These are phyloP conservation scores for Cicer judaicum DNA, from an alignment of 306 rosid genomes.

Conservation along the genomic window DNA sequence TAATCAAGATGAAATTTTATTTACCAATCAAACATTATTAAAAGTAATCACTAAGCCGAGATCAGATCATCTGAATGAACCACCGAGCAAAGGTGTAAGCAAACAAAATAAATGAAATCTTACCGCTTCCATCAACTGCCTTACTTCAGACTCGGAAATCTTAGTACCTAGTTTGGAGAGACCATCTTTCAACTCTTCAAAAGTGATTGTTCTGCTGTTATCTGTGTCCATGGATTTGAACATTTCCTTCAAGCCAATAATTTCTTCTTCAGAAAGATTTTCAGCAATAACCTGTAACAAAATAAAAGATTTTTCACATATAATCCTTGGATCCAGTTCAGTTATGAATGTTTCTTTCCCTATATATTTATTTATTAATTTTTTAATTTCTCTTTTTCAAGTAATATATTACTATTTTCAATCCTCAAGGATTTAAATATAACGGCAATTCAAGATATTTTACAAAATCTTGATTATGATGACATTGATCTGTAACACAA, in stretches of 20 bases:
- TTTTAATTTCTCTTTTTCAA: slow-evolving; percentile 2
- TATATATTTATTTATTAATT: not conserved
- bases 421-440: not conserved
- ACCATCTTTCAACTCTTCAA: slow-evolving; percentile 89
- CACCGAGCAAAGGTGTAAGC: not conserved
- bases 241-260: slow-evolving; percentile 92
- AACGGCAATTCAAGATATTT: slow-evolving; percentile 3
- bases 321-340: slow-evolving; percentile 30
- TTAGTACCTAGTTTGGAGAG: slow-evolving; percentile 86
- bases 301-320: slow-evolving; percentile 22
- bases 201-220: slow-evolving; percentile 90
- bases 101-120: slow-evolving; percentile 40
- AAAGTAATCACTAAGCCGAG: not conserved
- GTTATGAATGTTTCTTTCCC: slow-evolving; percentile 5
- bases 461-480: slow-evolving; percentile 8
- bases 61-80: slow-evolving; percentile 21
- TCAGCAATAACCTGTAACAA: slow-evolving; percentile 82
- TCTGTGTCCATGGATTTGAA: slow-evolving; percentile 94
- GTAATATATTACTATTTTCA: not conserved
- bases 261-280: slow-evolving; percentile 94
- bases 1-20: slow-evolving; percentile 1
- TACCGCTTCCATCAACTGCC: slow-evolving; percentile 94
- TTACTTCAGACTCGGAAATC: slow-evolving; percentile 91
- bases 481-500: slow-evolving; percentile 17
- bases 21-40: slow-evolving; percentile 1